Base-by-base conservation (phyloP, 441 rosid species). In the Mallotus repandus region DNA sequence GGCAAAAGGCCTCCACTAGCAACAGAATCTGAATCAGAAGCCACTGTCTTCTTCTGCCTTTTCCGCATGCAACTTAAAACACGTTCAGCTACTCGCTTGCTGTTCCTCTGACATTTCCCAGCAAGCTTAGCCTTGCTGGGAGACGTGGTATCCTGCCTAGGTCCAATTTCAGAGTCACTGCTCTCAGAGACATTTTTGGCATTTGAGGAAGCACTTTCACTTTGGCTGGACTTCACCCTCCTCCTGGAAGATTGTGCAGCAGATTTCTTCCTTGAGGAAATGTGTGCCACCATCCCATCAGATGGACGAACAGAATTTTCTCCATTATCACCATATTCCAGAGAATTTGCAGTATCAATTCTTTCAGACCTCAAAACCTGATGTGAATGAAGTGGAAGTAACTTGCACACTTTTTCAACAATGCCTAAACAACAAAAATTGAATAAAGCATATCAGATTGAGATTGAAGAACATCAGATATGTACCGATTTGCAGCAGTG, bases 131-230 rank as follows among this genome's bases (percentile, higher is more conserved):
- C 74, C 81, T 89, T 88, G 71, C 91, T 80, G 21, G 93, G 85
- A 73, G 93, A 86, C 67, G 81, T 50, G 61, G 83, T 78, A 70
- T 86, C 94, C 62, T 81, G 92, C 78, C 73, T 81, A 56, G 82
- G 85, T 78, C 92, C 94, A 32, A 79, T 85, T 82, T 91, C 99
- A 61, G 98, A 93, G 73, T 93, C 99, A 70, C 99, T 96, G 79
- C 97, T 86, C 73, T 85, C 97, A 67, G 90, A 84, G 72, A 83
- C 68, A 74, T 82, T 86, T 83, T 88, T 92, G 16, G 85, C 96
- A 77, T 88, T 96, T 72, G 97, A 93, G 7, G 97, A 93, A 46
- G 99, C 96, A 84, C 97, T 93, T 86, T 93, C 98, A 82, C 91
- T 86, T 80, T 88, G 94, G 83, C 83, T 78, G 72, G 93, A 84